Percentiles rank a stretch among this genome's conserved stretches.
Conservation (phyloP, 495 filamentous ascomycete species). For the Neurospora sublineolata region DNA sequence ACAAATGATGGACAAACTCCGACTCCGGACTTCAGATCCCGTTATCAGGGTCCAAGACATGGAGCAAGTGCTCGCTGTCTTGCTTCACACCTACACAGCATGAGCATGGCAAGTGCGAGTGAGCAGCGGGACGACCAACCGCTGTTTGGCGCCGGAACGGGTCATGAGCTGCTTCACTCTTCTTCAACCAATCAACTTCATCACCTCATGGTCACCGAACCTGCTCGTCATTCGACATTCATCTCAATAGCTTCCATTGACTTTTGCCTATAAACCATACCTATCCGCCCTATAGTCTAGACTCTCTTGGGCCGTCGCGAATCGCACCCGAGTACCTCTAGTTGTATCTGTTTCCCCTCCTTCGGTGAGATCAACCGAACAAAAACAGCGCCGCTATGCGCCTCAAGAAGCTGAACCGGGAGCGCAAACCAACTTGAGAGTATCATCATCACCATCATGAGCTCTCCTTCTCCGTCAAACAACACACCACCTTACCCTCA, state of each 20-base stretch:
- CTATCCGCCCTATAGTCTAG: background rate
- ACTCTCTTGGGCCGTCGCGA: background rate
- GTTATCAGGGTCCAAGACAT: background rate
- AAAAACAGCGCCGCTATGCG: background rate
- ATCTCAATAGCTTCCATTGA: background rate
- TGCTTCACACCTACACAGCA: background rate
- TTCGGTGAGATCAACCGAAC: background rate
- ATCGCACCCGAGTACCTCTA: background rate
- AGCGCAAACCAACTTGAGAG: background rate
- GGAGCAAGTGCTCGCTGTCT: background rate
- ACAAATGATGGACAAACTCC: background rate
- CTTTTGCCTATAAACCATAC: background rate
- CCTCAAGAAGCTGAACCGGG: background rate
- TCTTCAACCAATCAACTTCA: slow-evolving; percentile 1
- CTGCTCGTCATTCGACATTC: background rate
- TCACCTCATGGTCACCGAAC: background rate
- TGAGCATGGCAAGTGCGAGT: background rate
- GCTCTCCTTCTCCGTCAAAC: slow-evolving; percentile 13
- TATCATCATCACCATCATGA: slow-evolving; percentile 15
- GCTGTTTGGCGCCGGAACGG: background rate
- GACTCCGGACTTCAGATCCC: background rate
- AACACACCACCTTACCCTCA: background rate
- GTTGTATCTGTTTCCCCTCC: background rate
- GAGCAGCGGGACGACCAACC: background rate
- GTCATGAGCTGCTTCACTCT: background rate